Conservation (phyloP, 164 flowering plant species). For the Echeveria elegans region DNA sequence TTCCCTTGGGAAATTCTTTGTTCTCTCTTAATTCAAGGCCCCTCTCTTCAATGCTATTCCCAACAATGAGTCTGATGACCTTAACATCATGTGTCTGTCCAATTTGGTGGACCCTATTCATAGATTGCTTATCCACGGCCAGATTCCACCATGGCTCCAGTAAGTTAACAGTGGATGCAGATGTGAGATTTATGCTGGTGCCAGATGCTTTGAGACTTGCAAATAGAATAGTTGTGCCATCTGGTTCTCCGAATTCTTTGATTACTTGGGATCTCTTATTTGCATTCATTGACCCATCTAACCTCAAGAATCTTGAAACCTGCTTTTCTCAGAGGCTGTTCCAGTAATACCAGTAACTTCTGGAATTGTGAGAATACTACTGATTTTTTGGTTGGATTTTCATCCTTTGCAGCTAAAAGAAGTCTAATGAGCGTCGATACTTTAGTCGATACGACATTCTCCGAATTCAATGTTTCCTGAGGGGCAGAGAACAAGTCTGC, state of each 20-base stretch:
- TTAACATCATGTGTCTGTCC: slow-evolving; percentile 79
- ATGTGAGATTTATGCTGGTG: slow-evolving; percentile 79
- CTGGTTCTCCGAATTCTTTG: slow-evolving; percentile 39
- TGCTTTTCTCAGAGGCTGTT: slow-evolving; percentile 58
- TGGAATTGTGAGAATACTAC: slow-evolving; percentile 81
- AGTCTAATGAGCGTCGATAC: slow-evolving; percentile 55
- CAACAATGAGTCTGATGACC: slow-evolving; percentile 63
- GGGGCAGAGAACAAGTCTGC: slow-evolving; percentile 74
- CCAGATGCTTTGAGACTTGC: slow-evolving; percentile 81
- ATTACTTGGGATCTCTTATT: slow-evolving; percentile 57
- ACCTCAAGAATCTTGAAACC: slow-evolving; percentile 58
- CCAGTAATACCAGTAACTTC: slow-evolving; percentile 69
- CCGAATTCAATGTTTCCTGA: slow-evolving; percentile 28
- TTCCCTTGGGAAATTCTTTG: slow-evolving; percentile 51
- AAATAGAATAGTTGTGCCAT: slow-evolving; percentile 48
- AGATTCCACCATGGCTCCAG: slow-evolving; percentile 99
- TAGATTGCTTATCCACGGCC: slow-evolving; percentile 91
- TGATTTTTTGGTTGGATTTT: slow-evolving; percentile 48
- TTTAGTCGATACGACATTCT: slow-evolving; percentile 28
- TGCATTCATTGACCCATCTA: slow-evolving; percentile 80
- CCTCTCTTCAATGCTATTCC: slow-evolving; percentile 76
- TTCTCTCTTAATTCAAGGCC: slow-evolving; percentile 62
- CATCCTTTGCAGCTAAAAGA: slow-evolving; percentile 33
- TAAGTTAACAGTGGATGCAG: slow-evolving; percentile 73
- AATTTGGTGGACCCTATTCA: slow-evolving; percentile 85